These are phyloP conservation scores for Asclepias syriaca DNA, from an alignment of 257 asterid species.

Conservation along the genomic window DNA sequence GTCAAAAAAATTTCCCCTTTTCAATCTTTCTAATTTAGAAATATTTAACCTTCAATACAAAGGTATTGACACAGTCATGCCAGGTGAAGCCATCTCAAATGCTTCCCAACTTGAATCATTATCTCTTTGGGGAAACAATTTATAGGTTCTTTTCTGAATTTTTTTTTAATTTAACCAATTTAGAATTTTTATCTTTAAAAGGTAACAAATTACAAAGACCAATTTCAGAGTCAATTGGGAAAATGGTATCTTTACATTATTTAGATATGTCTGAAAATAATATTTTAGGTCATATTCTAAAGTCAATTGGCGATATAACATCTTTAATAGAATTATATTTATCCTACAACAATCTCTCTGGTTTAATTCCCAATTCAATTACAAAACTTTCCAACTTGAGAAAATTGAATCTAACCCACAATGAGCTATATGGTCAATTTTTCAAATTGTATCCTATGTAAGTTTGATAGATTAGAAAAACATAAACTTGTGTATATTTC, in stretches of 20 bases:
- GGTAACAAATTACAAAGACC: background rate
- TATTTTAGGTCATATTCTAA: background rate
- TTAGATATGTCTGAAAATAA: too few relatives aligned
- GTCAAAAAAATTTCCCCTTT: slow-evolving; percentile 25
- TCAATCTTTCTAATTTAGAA: slow-evolving; percentile 15
- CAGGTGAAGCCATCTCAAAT: background rate
- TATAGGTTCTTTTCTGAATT: slow-evolving; percentile 23
- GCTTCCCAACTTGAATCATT: background rate
- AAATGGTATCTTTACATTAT: too few relatives aligned
- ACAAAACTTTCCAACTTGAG: too few relatives aligned
- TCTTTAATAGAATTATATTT: background rate
- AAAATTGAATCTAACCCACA: too few relatives aligned
- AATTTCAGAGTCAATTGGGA: background rate
- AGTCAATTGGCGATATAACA: background rate
- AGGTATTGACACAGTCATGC: background rate
- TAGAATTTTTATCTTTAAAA: background rate
- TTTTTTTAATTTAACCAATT: slow-evolving; percentile 1
- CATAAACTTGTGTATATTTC: too few relatives aligned
- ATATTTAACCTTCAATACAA: background rate
- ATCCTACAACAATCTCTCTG: too few relatives aligned
- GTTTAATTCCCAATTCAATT: too few relatives aligned
- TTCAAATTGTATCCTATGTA: too few relatives aligned
- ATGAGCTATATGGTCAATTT: too few relatives aligned
- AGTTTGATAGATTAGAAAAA: too few relatives aligned
- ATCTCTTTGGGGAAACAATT: slow-evolving; percentile 1